Conservation (phyloP, 257 asterid species). For the Penstemon eatonii region DNA sequence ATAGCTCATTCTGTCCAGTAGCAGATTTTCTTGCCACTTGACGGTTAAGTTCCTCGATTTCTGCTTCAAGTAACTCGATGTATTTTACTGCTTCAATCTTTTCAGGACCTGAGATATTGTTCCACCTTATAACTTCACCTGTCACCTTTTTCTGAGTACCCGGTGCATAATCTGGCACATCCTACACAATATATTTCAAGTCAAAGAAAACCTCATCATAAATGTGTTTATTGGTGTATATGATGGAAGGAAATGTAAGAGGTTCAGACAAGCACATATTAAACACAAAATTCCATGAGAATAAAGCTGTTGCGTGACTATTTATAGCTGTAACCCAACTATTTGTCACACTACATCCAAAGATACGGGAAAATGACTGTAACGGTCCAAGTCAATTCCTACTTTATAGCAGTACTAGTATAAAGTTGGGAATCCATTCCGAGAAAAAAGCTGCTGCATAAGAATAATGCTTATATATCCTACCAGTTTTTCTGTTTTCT, state of each 20-base stretch:
- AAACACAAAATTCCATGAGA: neutral
- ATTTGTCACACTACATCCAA: neutral
- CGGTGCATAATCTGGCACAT: constrained; percentile 81
- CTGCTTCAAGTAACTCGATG: constrained; percentile 94
- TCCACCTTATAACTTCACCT: constrained; percentile 98
- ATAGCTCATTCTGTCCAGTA: constrained; percentile 69
- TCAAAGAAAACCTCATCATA: constrained; percentile 20
- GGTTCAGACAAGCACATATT: constrained; percentile 12
- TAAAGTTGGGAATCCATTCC: neutral
- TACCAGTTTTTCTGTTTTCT: neutral
- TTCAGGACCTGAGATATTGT: constrained; percentile 83
- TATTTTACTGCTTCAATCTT: constrained; percentile 87
- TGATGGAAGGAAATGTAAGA: constrained; percentile 11
- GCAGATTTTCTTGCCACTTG: constrained; percentile 79
- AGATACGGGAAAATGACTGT: neutral
- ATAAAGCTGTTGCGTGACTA: neutral
- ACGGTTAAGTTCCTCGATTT: constrained; percentile 88
- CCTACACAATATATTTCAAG: constrained; percentile 50
- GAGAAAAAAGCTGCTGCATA: neutral
- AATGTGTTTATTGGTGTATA: neutral
- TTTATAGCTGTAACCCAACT: constrained; percentile 1
- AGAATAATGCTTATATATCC: neutral
- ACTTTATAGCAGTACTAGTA: neutral
- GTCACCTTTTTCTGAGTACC: constrained; percentile 93
- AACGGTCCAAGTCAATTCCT: constrained; percentile 9